These are phyloP conservation scores for Ilyonectria sp. DNA, from an alignment of 2,329 filamentous ascomycete genomes.

Conservation along the genomic window DNA sequence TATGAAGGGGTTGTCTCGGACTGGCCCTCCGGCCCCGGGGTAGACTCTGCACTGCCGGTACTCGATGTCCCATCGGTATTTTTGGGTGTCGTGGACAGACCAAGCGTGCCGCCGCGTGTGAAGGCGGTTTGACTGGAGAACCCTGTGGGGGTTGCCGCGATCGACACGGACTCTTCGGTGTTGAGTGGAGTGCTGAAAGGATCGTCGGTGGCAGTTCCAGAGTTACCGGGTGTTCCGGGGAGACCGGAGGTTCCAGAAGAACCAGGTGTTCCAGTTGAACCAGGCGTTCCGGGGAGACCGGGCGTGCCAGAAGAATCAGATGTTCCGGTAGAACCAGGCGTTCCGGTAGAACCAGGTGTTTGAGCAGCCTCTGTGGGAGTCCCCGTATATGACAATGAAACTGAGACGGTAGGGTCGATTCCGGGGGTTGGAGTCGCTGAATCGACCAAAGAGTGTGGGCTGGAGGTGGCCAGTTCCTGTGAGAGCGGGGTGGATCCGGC, in stretches of 20 bases:
- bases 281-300: background rate
- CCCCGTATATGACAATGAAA: background rate
- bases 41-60: no score
- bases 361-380: background rate
- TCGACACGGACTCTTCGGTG: background rate
- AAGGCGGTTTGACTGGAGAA: background rate
- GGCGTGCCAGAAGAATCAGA: background rate
- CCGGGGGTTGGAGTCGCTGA: background rate
- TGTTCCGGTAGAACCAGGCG: background rate
- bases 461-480: conserved; percentile 26
- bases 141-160: background rate
- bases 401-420: background rate
- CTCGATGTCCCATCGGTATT: background rate
- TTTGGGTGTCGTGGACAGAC: no score
- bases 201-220: background rate
- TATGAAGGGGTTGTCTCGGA: no score
- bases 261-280: background rate
- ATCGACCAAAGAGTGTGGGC: background rate
- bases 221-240: background rate
- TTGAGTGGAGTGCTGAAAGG: background rate
- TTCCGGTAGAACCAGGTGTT: no score
- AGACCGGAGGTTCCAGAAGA: background rate
- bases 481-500: background rate
- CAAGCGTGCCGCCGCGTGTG: no score
- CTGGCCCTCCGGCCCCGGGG: no score